Evolutionary conservation across 2,329 filamentous ascomycete species (phyloP), one percentile per base, ranked within the genome.

Genomic region (Calonectria pseudoreteaudii): DNA sequence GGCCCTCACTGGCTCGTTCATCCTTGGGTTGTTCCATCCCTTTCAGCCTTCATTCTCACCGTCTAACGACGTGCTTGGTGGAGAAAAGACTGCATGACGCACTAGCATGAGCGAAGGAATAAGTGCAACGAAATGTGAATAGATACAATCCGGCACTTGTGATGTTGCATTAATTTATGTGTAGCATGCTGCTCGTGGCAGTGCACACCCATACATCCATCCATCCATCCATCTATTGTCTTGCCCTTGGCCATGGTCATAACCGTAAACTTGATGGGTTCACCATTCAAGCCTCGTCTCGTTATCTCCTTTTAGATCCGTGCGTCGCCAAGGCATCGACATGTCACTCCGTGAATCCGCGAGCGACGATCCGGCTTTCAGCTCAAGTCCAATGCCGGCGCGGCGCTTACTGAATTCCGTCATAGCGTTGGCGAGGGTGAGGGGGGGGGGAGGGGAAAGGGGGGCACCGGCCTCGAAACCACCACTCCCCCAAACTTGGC

Each of bases 401-500:
- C 1, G 8, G 23, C 14, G 31, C 36, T 62, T 38, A 20, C 34
- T 30, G 7, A 14, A 26, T 56, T 53, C n/a, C 52, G 56, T 38
- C 53, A 38, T 68, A 49, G 66, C 66, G 66, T 36, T 53, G 38
- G n/a, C n/a, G n/a, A n/a, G n/a, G n/a, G n/a, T n/a, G n/a, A n/a
- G n/a, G n/a, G n/a, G n/a, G n/a, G n/a, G n/a, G n/a, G n/a, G n/a
- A n/a, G n/a, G n/a, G n/a, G n/a, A n/a, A n/a, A n/a, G n/a, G n/a
- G n/a, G n/a, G 31, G 30, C 6, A 23, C 31, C 28, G 31, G 31
- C 31, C 31, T 34, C 31, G 11, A 11, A 34, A 10, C 31, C 4
- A 31, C 30, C 30, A 31, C 30, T 8, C 30, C 30, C 30, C 8
- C 30, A 50, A 64, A 14, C 36, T 47, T 20, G 30, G 10, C 16